A percentile compares a stretch with the other conserved stretches of the same genome.
These are phyloP conservation scores for Ascosphaera apis DNA, from an alignment of 2,329 filamentous ascomycete species.

Conservation along the genomic window DNA sequence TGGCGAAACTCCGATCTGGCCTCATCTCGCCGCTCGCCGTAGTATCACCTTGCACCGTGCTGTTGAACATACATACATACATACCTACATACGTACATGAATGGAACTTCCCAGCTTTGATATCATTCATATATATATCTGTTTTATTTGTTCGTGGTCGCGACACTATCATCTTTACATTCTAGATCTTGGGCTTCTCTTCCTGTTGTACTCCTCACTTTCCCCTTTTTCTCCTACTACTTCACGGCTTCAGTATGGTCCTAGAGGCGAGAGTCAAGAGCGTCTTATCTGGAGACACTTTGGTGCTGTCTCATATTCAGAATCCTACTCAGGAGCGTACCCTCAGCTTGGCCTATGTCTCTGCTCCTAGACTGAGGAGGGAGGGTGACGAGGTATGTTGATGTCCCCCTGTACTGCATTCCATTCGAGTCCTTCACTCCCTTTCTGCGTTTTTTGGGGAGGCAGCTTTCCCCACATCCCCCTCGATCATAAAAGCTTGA, in stretches of 20 bases:
- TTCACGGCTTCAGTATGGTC: conserved; percentile 18
- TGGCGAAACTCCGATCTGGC: too few relatives aligned
- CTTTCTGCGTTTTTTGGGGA: background rate
- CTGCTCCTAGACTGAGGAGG: conserved; percentile 62
- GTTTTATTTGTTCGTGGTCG: too few relatives aligned
- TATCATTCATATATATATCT: too few relatives aligned
- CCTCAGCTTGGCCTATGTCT: conserved; percentile 79
- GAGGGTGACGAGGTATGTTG: conserved; percentile 56
- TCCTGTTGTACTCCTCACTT: conserved; percentile 4
- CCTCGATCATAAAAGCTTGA: conserved; percentile 1
- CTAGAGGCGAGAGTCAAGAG: conserved; percentile 61
- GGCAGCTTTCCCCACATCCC: background rate
- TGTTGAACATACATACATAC: too few relatives aligned
- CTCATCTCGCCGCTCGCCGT: too few relatives aligned
- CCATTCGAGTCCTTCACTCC: background rate
- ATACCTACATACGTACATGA: too few relatives aligned
- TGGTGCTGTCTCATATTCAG: conserved; percentile 59
- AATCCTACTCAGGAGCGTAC: conserved; percentile 66
- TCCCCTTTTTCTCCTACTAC: conserved; percentile 3
- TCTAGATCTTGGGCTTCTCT: conserved; percentile 5
- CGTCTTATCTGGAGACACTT: conserved; percentile 78
- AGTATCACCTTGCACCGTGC: too few relatives aligned
- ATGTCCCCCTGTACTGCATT: background rate
- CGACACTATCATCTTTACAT: conserved; percentile 4
- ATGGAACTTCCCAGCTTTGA: too few relatives aligned